Percentiles rank a stretch among this genome's conserved stretches.
These are phyloP conservation scores for Vigna angularis DNA, from an alignment of 306 rosid genomes.

Conservation along the genomic window DNA sequence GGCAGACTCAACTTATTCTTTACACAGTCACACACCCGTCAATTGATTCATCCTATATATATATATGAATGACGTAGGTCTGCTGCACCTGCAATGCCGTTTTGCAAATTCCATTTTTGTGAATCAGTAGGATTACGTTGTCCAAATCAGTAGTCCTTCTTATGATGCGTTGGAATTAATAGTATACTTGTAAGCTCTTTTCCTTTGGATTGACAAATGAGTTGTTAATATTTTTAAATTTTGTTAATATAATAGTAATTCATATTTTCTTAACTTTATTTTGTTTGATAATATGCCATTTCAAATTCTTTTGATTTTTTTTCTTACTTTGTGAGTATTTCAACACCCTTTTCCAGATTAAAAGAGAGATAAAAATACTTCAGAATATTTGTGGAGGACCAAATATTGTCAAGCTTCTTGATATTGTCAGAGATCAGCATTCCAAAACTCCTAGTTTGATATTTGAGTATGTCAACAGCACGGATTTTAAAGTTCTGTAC, in stretches of 20 bases:
- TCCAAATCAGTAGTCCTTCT: neutral
- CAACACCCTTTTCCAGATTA: conserved; percentile 59
- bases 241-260: too few species aligned
- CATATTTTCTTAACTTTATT: too few species aligned
- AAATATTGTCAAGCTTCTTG: conserved; percentile 79
- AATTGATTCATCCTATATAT: neutral
- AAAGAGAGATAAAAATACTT: conserved; percentile 87
- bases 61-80: neutral
- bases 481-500: conserved; percentile 83
- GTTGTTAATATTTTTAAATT: too few species aligned
- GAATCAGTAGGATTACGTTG: neutral
- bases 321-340: conserved; percentile 16
- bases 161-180: neutral
- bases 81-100: neutral
- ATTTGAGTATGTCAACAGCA: conserved; percentile 84
- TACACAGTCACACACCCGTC: neutral
- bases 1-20: neutral
- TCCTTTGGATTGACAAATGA: too few species aligned
- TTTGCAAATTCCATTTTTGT: neutral
- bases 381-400: conserved; percentile 91
- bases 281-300: conserved; percentile 7
- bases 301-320: neutral
- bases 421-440: conserved; percentile 85
- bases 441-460: conserved; percentile 87
- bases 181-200: too few species aligned